phyloP scores from a whole-genome alignment of 139 green algal genomes.

The Chlamydomonas schloesseri region DNA sequence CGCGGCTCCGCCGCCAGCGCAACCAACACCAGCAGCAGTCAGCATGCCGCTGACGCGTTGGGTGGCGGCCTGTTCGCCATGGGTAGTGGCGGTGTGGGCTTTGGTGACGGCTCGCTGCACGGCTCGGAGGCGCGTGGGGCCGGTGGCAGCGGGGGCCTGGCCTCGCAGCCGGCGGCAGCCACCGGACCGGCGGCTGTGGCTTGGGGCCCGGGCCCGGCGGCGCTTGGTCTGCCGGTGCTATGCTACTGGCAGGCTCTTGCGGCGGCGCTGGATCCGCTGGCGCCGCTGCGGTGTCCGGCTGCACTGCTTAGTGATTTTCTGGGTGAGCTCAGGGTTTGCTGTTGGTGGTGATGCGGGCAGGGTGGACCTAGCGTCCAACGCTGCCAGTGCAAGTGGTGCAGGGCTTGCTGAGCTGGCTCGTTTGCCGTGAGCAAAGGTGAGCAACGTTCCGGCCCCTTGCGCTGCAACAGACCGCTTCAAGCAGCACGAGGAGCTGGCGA shows the following conservation, averaged over 20 bases:
- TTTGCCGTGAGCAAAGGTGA: background rate
- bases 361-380: no score
- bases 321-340: background rate
- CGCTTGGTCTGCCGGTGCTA: constrained; percentile 23
- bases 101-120: background rate
- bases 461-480: background rate
- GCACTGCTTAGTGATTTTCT: background rate
- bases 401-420: background rate
- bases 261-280: constrained; percentile 1
- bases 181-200: background rate
- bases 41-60: no score
- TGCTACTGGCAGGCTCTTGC: constrained; percentile 22
- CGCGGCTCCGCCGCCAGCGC: constrained; percentile 20
- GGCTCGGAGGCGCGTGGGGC: background rate
- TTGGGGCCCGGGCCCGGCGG: constrained; percentile 16
- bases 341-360: no score
- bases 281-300: constrained; percentile 9
- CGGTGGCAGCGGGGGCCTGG: background rate
- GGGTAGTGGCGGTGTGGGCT: background rate
- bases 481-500: background rate
- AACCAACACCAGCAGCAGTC: background rate
- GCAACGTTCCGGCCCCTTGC: no score
- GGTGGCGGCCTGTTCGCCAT: background rate
- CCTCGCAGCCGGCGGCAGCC: background rate
- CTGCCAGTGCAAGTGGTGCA: no score